These are phyloP conservation scores for Ophiognomonia clavigignenti-juglandacearum DNA, from an alignment of 2,329 filamentous ascomycete genomes.

Conservation along the genomic window DNA sequence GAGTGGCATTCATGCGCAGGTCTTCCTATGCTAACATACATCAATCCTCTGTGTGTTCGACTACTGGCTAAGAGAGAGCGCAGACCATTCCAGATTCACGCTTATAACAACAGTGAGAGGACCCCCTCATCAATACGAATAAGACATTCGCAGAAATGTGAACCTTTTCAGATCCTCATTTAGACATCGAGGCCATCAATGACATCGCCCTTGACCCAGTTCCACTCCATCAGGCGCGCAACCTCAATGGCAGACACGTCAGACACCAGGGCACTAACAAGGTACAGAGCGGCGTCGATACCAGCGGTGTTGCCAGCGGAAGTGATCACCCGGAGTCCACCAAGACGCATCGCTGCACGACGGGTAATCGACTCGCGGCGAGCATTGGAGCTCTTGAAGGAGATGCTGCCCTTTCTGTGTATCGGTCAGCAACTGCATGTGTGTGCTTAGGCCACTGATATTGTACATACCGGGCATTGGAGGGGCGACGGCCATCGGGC, in stretches of 20 bases:
- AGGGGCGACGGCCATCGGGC: slow-evolving; percentile 59
- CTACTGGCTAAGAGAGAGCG: slow-evolving; percentile 1
- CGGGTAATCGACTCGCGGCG: slow-evolving; percentile 77
- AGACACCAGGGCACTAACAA: slow-evolving; percentile 77
- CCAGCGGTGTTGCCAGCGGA: slow-evolving; percentile 74
- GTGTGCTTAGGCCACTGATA: not conserved
- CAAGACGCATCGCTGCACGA: slow-evolving; percentile 69
- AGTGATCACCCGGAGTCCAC: slow-evolving; percentile 70
- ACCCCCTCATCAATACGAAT: not conserved
- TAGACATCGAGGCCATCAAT: slow-evolving; percentile 83
- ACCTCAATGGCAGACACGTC: slow-evolving; percentile 73
- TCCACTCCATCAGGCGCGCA: slow-evolving; percentile 71
- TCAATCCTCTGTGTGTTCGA: too few relatives aligned
- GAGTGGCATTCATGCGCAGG: too few relatives aligned
- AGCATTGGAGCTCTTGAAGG: slow-evolving; percentile 67
- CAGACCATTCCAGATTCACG: slow-evolving; percentile 5
- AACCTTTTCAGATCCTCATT: slow-evolving; percentile 3
- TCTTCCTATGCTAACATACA: too few relatives aligned
- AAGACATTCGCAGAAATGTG: not conserved
- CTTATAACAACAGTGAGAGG: not conserved
- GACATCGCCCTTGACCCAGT: slow-evolving; percentile 80
- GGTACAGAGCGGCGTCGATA: slow-evolving; percentile 78
- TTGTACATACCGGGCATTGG: slow-evolving; percentile 51
- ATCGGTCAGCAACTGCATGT: not conserved
- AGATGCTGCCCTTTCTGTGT: slow-evolving; percentile 76